Evolutionary conservation across 495 filamentous ascomycete species (phyloP), one percentile per base, ranked within the genome.

Genomic region (Talaromyces liani): DNA sequence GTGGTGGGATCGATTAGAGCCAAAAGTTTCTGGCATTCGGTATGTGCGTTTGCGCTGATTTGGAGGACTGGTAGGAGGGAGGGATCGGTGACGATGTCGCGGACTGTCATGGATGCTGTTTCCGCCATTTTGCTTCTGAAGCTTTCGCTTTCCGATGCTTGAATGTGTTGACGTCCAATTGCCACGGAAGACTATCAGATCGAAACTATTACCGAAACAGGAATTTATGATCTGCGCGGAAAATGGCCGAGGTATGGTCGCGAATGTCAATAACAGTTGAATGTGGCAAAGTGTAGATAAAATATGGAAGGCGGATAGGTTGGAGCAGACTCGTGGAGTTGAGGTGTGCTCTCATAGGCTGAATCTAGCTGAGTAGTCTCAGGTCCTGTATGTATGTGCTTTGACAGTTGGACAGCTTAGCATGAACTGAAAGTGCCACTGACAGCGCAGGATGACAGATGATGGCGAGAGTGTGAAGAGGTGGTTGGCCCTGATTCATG

Each of bases 21-120:
- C 58, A 95, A 81, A 29, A 96, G 82, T n/a, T 78, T 79, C 64
- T 90, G 80, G 60, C 90, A 92, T 72, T 92, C 89, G 33, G 85
- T 76, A 53, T 88, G 86, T 9, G 91, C 86, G 53, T 87, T 83
- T 55, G 83, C 81, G 45, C 87, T 91, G 24, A 87, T 82, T 27
- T 86, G 79, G 34, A 96, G 81, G 62, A 91, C 91, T n/a, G 87
- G 81, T 56, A 79, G 74, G 22, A 96, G 84, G 49, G 83, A 80
- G 14, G 87, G 78, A 71, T 95, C 89, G 31, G 85, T 85, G 65
- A 94, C 84, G 68, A 88, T 83, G 39, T 84, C 80, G 69, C 84
- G 76, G 64, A 78, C 77, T 53, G 78, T 73, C 81, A 85, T 84
- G 33, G 64, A 65, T 65, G 65, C n/a, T 14, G 36, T 61, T 33